Conservation (phyloP, 2,329 filamentous ascomycete species). For the Diplocarpon mali region DNA sequence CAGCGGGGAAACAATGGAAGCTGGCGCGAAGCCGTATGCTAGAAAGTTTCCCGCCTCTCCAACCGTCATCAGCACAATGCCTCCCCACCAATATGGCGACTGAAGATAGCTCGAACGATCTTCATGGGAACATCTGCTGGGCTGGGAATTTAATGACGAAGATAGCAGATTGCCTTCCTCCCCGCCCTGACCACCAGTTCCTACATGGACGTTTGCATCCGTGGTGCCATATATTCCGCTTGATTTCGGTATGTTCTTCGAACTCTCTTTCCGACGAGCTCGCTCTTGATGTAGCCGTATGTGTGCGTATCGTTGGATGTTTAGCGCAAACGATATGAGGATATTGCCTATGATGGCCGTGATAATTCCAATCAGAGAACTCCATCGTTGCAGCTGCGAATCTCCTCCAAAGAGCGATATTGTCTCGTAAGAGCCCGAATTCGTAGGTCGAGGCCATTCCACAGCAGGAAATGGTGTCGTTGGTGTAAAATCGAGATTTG, state of each 20-base stretch:
- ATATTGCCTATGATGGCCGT: conserved; percentile 89
- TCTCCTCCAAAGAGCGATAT: conserved; percentile 22
- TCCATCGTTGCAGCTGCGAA: conserved; percentile 60
- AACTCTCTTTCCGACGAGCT: conserved; percentile 43
- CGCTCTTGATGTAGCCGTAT: conserved; percentile 68
- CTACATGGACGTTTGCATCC: conserved; percentile 13
- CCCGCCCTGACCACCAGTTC: conserved; percentile 28
- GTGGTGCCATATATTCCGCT: conserved; percentile 31
- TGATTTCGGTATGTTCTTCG: conserved; percentile 36
- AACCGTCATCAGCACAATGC: conserved; percentile 82
- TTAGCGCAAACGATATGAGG: conserved; percentile 88
- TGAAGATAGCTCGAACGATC: conserved; percentile 61
- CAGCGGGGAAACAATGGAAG: conserved; percentile 91
- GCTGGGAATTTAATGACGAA: conserved; percentile 34
- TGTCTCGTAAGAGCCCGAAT: neutral
- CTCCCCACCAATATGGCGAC: conserved; percentile 93
- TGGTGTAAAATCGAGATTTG: conserved; percentile 12
- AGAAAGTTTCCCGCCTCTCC: conserved; percentile 95
- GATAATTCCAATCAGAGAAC: conserved; percentile 85
- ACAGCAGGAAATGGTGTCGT: conserved; percentile 9
- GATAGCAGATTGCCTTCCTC: conserved; percentile 42
- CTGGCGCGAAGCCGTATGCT: conserved; percentile 93
- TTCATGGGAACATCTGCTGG: conserved; percentile 30
- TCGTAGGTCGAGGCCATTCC: neutral
- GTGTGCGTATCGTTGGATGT: conserved; percentile 93